These are phyloP conservation scores for Picea abies DNA, from an alignment of 83 land plant genomes.

Conservation along the genomic window DNA sequence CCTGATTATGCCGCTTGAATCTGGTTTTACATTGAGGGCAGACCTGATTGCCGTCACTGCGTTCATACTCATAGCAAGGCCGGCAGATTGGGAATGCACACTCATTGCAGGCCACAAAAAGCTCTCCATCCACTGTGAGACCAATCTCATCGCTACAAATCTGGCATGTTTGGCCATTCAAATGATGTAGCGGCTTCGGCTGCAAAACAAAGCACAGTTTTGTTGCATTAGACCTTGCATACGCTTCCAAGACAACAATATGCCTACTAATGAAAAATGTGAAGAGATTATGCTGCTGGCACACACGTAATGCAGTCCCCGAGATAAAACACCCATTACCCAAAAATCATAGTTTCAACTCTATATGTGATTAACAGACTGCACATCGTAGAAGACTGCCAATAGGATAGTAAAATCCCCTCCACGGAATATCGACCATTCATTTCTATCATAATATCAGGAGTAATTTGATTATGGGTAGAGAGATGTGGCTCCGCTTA, in stretches of 20 bases:
- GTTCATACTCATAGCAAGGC: slow-evolving; percentile 81
- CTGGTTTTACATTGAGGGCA: slow-evolving; percentile 82
- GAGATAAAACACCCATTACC: too few species aligned
- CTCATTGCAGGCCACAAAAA: slow-evolving; percentile 67
- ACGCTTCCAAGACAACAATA: too few species aligned
- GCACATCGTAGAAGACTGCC: neutral
- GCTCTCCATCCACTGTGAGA: slow-evolving; percentile 54
- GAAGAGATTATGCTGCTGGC: too few species aligned
- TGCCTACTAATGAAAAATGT: too few species aligned
- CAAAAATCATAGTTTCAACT: too few species aligned
- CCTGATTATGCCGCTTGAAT: slow-evolving; percentile 70
- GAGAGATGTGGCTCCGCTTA: neutral
- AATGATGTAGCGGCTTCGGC: slow-evolving; percentile 61
- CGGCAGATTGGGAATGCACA: slow-evolving; percentile 80
- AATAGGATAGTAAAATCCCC: neutral
- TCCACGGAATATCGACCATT: too few species aligned
- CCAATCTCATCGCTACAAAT: slow-evolving; percentile 84
- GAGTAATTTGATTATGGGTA: neutral
- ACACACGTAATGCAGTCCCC: too few species aligned
- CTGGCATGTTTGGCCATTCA: slow-evolving; percentile 62
- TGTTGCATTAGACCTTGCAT: neutral
- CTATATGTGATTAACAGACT: too few species aligned
- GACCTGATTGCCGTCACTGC: slow-evolving; percentile 73
- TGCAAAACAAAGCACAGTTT: slow-evolving; percentile 23
- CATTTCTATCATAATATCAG: neutral